phyloP scores from a whole-genome alignment of 306 rosid species.

The Spatholobus suberectus region DNA sequence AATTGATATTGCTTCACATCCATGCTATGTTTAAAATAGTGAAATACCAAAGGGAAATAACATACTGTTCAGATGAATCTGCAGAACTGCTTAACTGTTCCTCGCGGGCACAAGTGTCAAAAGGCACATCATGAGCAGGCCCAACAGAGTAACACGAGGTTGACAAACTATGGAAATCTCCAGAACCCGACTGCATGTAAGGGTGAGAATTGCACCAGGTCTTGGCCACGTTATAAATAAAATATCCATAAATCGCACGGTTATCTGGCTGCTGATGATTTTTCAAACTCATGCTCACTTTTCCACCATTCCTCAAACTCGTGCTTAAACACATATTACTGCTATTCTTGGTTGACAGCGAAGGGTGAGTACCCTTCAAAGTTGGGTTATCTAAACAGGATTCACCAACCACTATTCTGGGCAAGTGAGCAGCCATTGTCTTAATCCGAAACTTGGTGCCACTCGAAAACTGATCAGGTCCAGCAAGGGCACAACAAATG shows the following conservation, averaged over 20 bases:
- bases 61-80: slow-evolving; percentile 79
- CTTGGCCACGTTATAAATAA: slow-evolving; percentile 63
- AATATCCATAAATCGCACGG: slow-evolving; percentile 67
- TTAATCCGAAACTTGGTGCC: slow-evolving; percentile 46
- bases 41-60: slow-evolving; percentile 26
- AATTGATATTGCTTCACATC: background rate
- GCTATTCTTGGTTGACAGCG: slow-evolving; percentile 38
- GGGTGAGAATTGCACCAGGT: slow-evolving; percentile 50
- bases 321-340: slow-evolving; percentile 36
- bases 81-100: slow-evolving; percentile 63
- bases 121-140: slow-evolving; percentile 73
- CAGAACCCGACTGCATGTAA: slow-evolving; percentile 52
- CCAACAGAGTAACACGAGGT: slow-evolving; percentile 64
- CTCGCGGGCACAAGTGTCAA: slow-evolving; percentile 72
- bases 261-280: slow-evolving; percentile 61
- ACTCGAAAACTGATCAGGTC: slow-evolving; percentile 47
- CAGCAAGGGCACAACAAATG: slow-evolving; percentile 55
- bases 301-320: slow-evolving; percentile 51
- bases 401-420: slow-evolving; percentile 58
- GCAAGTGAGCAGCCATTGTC: slow-evolving; percentile 68
- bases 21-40: background rate
- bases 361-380: slow-evolving; percentile 42
- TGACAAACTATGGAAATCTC: slow-evolving; percentile 64
- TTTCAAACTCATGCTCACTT: slow-evolving; percentile 74
- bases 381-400: slow-evolving; percentile 40